Evolutionary conservation across 2,329 filamentous ascomycete species (phyloP).

Genomic region (Cercospora nicotianae): DNA sequence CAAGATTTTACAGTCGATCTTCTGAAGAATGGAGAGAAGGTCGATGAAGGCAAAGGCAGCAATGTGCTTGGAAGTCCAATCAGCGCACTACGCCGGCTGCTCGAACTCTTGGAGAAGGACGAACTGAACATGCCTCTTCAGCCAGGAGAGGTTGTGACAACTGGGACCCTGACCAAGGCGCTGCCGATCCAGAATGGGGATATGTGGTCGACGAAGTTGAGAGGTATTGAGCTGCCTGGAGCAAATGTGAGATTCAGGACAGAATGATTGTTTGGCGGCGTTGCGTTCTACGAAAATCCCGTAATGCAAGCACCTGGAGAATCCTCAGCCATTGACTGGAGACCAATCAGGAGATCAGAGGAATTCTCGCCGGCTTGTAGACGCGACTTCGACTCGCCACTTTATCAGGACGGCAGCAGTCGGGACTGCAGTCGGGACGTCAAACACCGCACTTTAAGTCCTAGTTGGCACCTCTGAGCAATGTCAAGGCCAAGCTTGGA

Average conservation of each 20-base stretch:
- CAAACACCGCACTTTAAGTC: background rate
- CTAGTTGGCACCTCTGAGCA: background rate
- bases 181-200: conserved; percentile 25
- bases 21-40: conserved; percentile 19
- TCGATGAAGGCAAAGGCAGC: conserved; percentile 20
- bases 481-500: background rate
- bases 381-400: background rate
- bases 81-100: conserved; percentile 22
- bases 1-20: conserved; percentile 26
- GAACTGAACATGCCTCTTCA: conserved; percentile 25
- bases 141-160: conserved; percentile 25
- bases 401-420: background rate
- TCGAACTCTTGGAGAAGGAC: conserved; percentile 26
- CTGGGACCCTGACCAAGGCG: conserved; percentile 27
- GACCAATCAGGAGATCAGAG: background rate
- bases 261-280: conserved; percentile 8
- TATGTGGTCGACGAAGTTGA: conserved; percentile 25
- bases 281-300: background rate
- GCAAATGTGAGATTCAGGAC: conserved; percentile 24
- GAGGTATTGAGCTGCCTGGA: conserved; percentile 26
- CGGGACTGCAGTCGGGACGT: background rate
- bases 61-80: conserved; percentile 29
- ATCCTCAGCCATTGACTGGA: background rate
- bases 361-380: background rate
- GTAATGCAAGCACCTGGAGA: background rate